Base-by-base conservation (phyloP, 2,329 filamentous ascomycete species). In the Neopestalotiopsis sp. region DNA sequence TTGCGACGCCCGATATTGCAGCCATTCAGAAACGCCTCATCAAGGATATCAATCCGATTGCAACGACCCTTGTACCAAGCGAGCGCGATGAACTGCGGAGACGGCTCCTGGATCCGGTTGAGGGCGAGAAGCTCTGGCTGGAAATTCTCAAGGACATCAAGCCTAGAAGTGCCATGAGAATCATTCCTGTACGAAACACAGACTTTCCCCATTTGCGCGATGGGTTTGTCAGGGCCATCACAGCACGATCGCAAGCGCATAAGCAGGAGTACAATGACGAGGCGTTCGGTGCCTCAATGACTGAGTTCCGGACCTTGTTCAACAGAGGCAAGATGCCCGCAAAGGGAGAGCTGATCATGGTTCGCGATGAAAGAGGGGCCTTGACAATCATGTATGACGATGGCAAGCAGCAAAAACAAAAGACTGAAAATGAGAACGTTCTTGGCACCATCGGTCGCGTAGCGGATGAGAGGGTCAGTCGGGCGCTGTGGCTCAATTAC, bases 171-270 rank as follows among this genome's bases (percentile, higher is more conserved):
- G 88, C 91, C 0, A 90, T 97, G 82, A 89, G 95, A 61, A 92
- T 99, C 71, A 90, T 95, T 2, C 96, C 96, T 0, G 94, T 94
- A n/a, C 88, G 94, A 49, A 94, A 97, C 80, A 99, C 96, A 20
- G 95, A 98, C 80, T 98, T 98, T 81, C 90, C 91, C 73, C 96
- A 99, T 79, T 81, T 99, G 71, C 89, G 95, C 56, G 96, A 99
- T 77, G 96, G 93, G 1, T 97, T 95, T 84, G 93, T 98, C 69
- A 89, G 94, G 5, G 92, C 93, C 28, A 92, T 99, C 72, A 92
- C 93, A 67, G 91, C 89, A 9, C 89, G 92, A 42, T 91, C 92
- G 2, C 86, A 90, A 71, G 84, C 86, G 28, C 84, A 87, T 53
- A 83, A 87, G 56, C 81, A 83, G 42, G 81, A 81, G 1, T 85